These are phyloP conservation scores for Ajuga reptans DNA, from an alignment of 305 asterid species.

Conservation along the genomic window DNA sequence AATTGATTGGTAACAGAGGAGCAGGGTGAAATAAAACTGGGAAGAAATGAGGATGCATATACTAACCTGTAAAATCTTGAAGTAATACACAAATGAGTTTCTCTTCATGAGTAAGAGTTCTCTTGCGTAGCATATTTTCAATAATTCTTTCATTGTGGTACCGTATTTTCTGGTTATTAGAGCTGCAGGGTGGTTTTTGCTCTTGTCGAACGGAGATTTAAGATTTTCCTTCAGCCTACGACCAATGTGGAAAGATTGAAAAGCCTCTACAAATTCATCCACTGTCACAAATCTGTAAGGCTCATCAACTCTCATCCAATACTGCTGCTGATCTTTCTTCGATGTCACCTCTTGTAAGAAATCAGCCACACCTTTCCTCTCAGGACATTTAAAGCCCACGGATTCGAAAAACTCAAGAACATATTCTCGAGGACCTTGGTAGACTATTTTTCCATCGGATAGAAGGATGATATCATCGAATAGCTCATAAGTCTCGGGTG, in stretches of 20 bases:
- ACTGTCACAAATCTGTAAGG: conserved; percentile 43
- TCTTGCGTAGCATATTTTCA: conserved; percentile 40
- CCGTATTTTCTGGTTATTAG: conserved; percentile 38
- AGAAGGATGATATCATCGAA: conserved; percentile 53
- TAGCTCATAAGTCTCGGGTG: conserved; percentile 50
- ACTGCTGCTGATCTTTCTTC: conserved; percentile 52
- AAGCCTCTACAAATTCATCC: conserved; percentile 35
- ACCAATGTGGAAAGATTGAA: conserved; percentile 40
- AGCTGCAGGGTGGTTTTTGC: conserved; percentile 48
- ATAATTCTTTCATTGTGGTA: conserved; percentile 25
- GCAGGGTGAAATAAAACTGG: neutral
- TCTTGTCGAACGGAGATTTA: conserved; percentile 39
- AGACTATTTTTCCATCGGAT: conserved; percentile 51
- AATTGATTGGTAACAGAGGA: neutral
- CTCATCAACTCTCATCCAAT: conserved; percentile 37
- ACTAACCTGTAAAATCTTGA: conserved; percentile 39
- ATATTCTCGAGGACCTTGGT: conserved; percentile 53
- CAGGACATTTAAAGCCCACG: conserved; percentile 56
- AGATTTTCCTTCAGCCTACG: conserved; percentile 28
- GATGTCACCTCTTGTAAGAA: conserved; percentile 67
- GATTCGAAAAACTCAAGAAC: conserved; percentile 45
- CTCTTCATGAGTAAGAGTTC: conserved; percentile 47
- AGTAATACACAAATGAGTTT: conserved; percentile 43
- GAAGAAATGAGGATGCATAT: neutral
- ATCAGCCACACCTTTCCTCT: conserved; percentile 64